Percentiles rank a stretch among this genome's conserved stretches.
phyloP scores from a whole-genome alignment of 1,284 basidiomycete genomes.

The Boletus semigastroideus region DNA sequence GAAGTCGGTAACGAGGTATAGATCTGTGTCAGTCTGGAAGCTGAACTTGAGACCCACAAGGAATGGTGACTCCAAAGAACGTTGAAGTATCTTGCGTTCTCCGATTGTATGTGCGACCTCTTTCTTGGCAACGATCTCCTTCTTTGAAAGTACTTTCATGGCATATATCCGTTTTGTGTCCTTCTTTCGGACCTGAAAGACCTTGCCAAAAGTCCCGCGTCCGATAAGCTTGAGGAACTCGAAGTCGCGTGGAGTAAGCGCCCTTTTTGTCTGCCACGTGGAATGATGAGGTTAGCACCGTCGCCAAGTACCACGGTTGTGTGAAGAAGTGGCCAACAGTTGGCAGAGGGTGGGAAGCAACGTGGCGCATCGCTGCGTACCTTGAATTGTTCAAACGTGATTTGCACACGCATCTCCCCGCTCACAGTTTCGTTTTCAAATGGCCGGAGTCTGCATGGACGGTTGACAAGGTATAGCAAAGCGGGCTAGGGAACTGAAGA shows the following conservation, averaged over 20 bases:
- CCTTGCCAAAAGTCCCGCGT: conserved; percentile 97
- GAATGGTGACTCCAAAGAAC: conserved; percentile 94
- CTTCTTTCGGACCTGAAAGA: conserved; percentile 97
- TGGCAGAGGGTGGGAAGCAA: conserved; percentile 27
- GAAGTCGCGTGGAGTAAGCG: conserved; percentile 90
- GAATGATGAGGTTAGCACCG: conserved; percentile 12
- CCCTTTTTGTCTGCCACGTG: conserved; percentile 66
- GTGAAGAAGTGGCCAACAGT: conserved; percentile 16
- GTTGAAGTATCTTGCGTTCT: conserved; percentile 97
- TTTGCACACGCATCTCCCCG: conserved; percentile 94
- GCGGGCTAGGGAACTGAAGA: background rate
- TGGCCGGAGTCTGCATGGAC: conserved; percentile 61
- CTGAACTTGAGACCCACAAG: conserved; percentile 98
- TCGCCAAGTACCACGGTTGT: conserved; percentile 21
- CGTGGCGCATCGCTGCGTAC: conserved; percentile 40
- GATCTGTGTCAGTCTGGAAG: conserved; percentile 95
- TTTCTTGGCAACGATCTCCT: conserved; percentile 98
- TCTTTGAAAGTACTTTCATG: conserved; percentile 99
- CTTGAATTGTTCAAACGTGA: conserved; percentile 90
- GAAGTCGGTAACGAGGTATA: conserved; percentile 98
- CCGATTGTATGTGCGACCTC: conserved; percentile 99
- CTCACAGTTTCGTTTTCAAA: conserved; percentile 81
- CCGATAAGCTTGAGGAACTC: conserved; percentile 99
- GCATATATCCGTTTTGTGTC: conserved; percentile 99
- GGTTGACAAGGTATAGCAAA: conserved; percentile 11